These are phyloP conservation scores for Wickerhamomyces bisporus DNA, from an alignment of 805 yeast species.

Conservation along the genomic window DNA sequence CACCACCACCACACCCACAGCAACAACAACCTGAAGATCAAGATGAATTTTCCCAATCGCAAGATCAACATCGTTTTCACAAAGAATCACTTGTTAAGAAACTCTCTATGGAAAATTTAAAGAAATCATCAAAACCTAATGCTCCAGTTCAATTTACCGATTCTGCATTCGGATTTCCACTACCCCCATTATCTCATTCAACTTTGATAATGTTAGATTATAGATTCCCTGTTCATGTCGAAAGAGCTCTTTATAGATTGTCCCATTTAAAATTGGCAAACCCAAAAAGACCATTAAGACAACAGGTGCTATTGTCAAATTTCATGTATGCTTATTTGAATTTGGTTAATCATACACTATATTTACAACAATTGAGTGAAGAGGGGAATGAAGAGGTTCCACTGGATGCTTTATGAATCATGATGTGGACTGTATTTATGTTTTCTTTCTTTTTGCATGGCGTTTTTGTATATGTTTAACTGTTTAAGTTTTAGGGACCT, in stretches of 20 bases:
- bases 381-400: slow-evolving; percentile 12
- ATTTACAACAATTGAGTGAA: slow-evolving; percentile 57
- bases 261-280: slow-evolving; percentile 93
- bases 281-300: slow-evolving; percentile 83
- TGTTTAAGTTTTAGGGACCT: no score
- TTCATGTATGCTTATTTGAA: slow-evolving; percentile 97
- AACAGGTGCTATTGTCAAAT: slow-evolving; percentile 88
- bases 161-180: slow-evolving; percentile 83
- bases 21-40: neutral
- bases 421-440: no score
- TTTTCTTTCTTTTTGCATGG: no score
- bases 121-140: slow-evolving; percentile 40
- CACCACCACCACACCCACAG: slow-evolving; percentile 2
- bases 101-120: slow-evolving; percentile 30
- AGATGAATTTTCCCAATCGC: slow-evolving; percentile 1
- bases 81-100: slow-evolving; percentile 18
- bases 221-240: slow-evolving; percentile 91
- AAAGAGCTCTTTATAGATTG: slow-evolving; percentile 88
- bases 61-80: slow-evolving; percentile 17
- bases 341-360: slow-evolving; percentile 85
- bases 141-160: slow-evolving; percentile 61
- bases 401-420: neutral
- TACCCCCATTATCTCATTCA: slow-evolving; percentile 74
- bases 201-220: slow-evolving; percentile 78
- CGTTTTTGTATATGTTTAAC: no score